Conservation (phyloP, 306 rosid species). For the Alnus rubra region DNA sequence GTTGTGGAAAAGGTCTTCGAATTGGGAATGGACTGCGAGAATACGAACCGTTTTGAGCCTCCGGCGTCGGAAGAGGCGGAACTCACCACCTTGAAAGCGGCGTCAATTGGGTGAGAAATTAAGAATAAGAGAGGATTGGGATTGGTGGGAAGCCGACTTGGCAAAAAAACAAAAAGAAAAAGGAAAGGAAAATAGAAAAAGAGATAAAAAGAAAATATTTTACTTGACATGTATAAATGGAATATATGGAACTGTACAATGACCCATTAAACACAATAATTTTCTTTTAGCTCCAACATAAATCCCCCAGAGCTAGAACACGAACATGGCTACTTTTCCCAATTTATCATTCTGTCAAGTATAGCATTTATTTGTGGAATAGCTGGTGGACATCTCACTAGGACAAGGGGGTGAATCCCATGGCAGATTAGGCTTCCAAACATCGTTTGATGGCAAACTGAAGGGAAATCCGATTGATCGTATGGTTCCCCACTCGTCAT, state of each 20-base stretch:
- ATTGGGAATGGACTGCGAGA: conserved; percentile 22
- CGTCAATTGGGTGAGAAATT: conserved; percentile 34
- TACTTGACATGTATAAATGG: conserved; percentile 18
- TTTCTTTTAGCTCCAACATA: not conserved
- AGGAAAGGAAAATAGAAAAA: not conserved
- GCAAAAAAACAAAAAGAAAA: not conserved
- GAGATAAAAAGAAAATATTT: conserved; percentile 1
- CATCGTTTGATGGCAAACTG: conserved; percentile 49
- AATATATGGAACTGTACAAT: conserved; percentile 29
- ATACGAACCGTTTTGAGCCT: conserved; percentile 38
- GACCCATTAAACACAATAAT: not conserved
- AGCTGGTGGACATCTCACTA: conserved; percentile 55
- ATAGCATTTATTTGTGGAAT: conserved; percentile 54
- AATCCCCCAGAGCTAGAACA: conserved; percentile 6
- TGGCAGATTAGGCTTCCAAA: conserved; percentile 43
- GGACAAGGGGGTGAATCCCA: conserved; percentile 60
- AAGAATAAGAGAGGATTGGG: not conserved
- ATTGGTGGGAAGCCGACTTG: conserved; percentile 20
- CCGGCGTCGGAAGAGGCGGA: conserved; percentile 55
- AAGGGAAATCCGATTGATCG: conserved; percentile 63
- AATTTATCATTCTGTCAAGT: conserved; percentile 20
- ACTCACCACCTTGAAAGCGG: conserved; percentile 35
- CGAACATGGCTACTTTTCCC: not conserved
- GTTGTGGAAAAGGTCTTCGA: conserved; percentile 41
- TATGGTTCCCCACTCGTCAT: conserved; percentile 41